These are phyloP conservation scores for Sporothrix brasiliensis DNA, from an alignment of 2,329 filamentous ascomycete genomes.

Conservation along the genomic window DNA sequence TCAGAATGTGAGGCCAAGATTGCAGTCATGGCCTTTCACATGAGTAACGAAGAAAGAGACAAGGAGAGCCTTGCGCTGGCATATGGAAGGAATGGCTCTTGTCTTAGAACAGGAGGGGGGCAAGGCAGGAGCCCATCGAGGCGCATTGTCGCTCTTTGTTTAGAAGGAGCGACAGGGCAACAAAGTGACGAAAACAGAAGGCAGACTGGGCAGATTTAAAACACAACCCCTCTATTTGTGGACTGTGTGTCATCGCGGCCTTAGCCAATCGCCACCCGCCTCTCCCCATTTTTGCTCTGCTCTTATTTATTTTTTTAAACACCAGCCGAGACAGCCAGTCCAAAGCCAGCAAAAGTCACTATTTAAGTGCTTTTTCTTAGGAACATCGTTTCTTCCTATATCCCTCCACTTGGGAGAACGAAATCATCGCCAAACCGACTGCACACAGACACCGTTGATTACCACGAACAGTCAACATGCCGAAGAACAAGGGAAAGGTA, in stretches of 20 bases:
- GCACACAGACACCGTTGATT: slow-evolving; percentile 12
- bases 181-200: slow-evolving; percentile 28
- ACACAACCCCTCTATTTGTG: slow-evolving; percentile 32
- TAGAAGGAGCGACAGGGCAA: not conserved
- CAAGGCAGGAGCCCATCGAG: not conserved
- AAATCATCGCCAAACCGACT: slow-evolving; percentile 14
- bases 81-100: not conserved
- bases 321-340: not conserved
- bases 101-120: not conserved
- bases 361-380: slow-evolving; percentile 19
- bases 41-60: not conserved
- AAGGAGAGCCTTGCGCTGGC: not conserved
- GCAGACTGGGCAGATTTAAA: slow-evolving; percentile 21
- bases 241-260: slow-evolving; percentile 25
- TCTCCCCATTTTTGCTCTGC: slow-evolving; percentile 25
- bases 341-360: slow-evolving; percentile 16
- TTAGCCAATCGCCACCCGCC: slow-evolving; percentile 28
- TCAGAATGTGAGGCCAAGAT: not conserved
- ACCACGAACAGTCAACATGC: slow-evolving; percentile 63
- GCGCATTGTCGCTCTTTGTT: slow-evolving; percentile 11
- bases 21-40: not conserved
- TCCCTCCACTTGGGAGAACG: slow-evolving; percentile 17
- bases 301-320: slow-evolving; percentile 20
- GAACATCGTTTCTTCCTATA: slow-evolving; percentile 11
- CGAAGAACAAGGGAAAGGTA: slow-evolving; percentile 99